Evolutionary conservation across 2,329 filamentous ascomycete genomes (phyloP).

Genomic region (Hortaea sp.): DNA sequence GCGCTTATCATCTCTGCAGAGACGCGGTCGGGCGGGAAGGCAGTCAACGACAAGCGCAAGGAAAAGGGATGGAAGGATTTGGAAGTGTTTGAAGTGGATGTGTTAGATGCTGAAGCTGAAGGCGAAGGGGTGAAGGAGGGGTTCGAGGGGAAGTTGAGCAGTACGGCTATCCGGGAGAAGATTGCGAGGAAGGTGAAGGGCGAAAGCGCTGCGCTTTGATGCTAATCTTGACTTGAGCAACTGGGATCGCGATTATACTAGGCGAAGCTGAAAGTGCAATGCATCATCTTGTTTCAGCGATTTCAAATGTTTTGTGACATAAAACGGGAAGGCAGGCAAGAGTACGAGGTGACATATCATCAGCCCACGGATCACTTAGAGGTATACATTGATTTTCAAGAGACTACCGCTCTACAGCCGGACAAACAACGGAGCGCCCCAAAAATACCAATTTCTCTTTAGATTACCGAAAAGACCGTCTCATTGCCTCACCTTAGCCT

Average conservation of each 20-base stretch:
- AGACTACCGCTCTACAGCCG: too few species aligned
- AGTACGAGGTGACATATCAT: too few species aligned
- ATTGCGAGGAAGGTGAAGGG: constrained; percentile 10
- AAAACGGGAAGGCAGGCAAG: too few species aligned
- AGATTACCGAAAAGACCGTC: background rate
- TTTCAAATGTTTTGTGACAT: too few species aligned
- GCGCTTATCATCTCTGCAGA: constrained; percentile 81
- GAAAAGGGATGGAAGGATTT: constrained; percentile 68
- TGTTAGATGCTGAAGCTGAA: constrained; percentile 56
- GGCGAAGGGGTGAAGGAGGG: constrained; percentile 36
- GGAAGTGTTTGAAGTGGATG: constrained; percentile 79
- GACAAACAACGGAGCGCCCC: too few species aligned
- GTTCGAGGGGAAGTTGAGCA: constrained; percentile 82
- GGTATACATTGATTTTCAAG: too few species aligned
- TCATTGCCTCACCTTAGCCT: constrained; percentile 6
- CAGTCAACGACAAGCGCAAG: constrained; percentile 72
- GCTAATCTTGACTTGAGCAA: too few species aligned
- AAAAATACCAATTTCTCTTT: background rate
- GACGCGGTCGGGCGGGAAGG: constrained; percentile 70
- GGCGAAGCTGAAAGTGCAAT: too few species aligned
- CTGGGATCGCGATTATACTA: too few species aligned
- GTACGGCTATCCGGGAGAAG: constrained; percentile 58
- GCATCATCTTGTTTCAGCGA: too few species aligned
- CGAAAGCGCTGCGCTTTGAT: background rate
- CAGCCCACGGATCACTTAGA: too few species aligned